These are phyloP conservation scores for Kuraishia piskuri DNA, from an alignment of 805 yeast genomes.

Conservation along the genomic window DNA sequence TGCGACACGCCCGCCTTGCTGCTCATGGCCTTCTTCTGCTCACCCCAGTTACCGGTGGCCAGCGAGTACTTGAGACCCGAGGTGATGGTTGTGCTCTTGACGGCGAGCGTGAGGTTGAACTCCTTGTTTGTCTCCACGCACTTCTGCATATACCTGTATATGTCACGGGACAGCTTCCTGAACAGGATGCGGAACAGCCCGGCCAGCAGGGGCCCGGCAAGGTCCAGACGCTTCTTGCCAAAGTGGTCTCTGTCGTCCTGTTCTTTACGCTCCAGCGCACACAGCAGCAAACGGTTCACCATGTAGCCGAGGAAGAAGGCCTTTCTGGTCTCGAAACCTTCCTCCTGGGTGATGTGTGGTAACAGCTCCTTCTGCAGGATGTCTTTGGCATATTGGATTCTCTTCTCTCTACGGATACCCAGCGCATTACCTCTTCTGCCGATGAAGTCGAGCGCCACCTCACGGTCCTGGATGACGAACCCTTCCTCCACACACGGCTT, in stretches of 20 bases:
- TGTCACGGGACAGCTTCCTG: slow-evolving; percentile 92
- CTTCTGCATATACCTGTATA: slow-evolving; percentile 96
- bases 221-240: slow-evolving; percentile 96
- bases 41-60: slow-evolving; percentile 99
- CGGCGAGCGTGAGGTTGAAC: slow-evolving; percentile 92
- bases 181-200: slow-evolving; percentile 90
- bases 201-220: slow-evolving; percentile 97
- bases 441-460: slow-evolving; percentile 94
- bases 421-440: slow-evolving; percentile 97
- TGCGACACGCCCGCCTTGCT: slow-evolving; percentile 99
- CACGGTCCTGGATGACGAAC: slow-evolving; percentile 95
- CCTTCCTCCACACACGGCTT: slow-evolving; percentile 99
- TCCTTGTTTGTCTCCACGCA: slow-evolving; percentile 98
- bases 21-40: slow-evolving; percentile 98
- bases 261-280: slow-evolving; percentile 96
- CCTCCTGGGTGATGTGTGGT: slow-evolving; percentile 96
- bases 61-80: slow-evolving; percentile 95
- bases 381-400: slow-evolving; percentile 97
- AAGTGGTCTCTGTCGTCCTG: slow-evolving; percentile 99
- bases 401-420: slow-evolving; percentile 94
- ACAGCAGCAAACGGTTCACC: slow-evolving; percentile 88
- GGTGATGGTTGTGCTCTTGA: slow-evolving; percentile 93
- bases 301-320: slow-evolving; percentile 97
- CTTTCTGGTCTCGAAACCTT: slow-evolving; percentile 93
- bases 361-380: slow-evolving; percentile 91